These are phyloP conservation scores for Arctium lappa DNA, from an alignment of 129 eudicot genomes.

Conservation along the genomic window DNA sequence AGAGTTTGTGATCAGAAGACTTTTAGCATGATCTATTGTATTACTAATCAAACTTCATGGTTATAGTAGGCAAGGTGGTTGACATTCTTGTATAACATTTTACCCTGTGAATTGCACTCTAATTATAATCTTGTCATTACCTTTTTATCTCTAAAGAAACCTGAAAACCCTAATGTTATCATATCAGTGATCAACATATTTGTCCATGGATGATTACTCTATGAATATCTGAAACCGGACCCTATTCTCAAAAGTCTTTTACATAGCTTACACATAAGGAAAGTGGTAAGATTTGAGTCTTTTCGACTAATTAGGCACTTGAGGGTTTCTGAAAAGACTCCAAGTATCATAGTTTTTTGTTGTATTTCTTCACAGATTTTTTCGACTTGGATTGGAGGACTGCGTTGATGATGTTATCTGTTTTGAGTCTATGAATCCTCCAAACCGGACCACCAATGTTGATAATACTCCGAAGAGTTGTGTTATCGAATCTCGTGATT, in stretches of 20 bases:
- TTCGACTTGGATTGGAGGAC: slow-evolving; percentile 71
- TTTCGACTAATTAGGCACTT: background rate
- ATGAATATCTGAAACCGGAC: slow-evolving; percentile 65
- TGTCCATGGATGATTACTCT: slow-evolving; percentile 85
- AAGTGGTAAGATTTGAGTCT: too few relatives aligned
- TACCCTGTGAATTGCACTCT: too few relatives aligned
- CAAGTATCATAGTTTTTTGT: background rate
- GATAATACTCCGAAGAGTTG: background rate
- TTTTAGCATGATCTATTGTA: too few relatives aligned
- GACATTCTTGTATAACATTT: too few relatives aligned
- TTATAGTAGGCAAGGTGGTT: too few relatives aligned
- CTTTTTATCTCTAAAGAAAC: background rate
- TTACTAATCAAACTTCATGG: too few relatives aligned
- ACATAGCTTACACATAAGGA: slow-evolving; percentile 50
- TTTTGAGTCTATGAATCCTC: slow-evolving; percentile 76
- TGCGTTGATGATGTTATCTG: slow-evolving; percentile 73
- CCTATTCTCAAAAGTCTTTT: slow-evolving; percentile 64
- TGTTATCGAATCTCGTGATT: slow-evolving; percentile 11
- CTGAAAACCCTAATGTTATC: background rate
- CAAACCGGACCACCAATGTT: slow-evolving; percentile 2
- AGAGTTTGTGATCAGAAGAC: too few relatives aligned
- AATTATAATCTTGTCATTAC: background rate
- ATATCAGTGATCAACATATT: slow-evolving; percentile 28
- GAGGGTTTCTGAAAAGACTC: background rate
- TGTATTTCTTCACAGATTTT: slow-evolving; percentile 47